A percentile compares a stretch with the other conserved stretches of the same genome.
These are phyloP conservation scores for Scleroderma citrinum DNA, from an alignment of 768 basidiomycete species.

Conservation along the genomic window DNA sequence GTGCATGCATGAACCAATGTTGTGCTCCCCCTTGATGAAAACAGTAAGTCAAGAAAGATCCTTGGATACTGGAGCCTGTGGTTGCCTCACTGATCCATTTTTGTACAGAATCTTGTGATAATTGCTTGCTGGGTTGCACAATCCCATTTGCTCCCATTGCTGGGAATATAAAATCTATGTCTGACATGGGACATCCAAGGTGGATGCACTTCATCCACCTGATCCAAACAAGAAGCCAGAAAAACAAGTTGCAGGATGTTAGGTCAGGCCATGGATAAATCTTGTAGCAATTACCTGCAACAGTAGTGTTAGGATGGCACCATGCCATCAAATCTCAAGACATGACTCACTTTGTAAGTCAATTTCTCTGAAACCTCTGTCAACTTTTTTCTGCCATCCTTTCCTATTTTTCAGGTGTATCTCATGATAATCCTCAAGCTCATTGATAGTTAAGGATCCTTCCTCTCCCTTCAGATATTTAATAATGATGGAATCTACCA, in stretches of 20 bases:
- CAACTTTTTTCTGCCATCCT: conserved; percentile 21
- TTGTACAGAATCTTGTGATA: conserved; percentile 26
- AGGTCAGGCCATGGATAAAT: no score
- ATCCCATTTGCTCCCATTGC: conserved; percentile 21
- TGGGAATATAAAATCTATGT: conserved; percentile 31
- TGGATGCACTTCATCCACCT: neutral
- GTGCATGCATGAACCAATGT: neutral
- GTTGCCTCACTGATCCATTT: conserved; percentile 25
- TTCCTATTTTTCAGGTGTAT: conserved; percentile 18
- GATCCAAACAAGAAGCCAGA: no score
- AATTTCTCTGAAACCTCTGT: conserved; percentile 18
- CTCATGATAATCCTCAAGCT: conserved; percentile 13
- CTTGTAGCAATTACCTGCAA: neutral
- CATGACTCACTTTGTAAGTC: conserved; percentile 10
- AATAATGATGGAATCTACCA: neutral
- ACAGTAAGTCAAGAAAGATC: conserved; percentile 30
- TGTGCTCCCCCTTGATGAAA: conserved; percentile 22
- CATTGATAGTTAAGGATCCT: neutral
- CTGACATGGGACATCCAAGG: conserved; percentile 9
- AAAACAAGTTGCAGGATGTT: no score
- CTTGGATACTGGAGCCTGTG: neutral
- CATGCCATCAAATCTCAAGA: neutral
- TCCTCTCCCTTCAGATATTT: conserved; percentile 2
- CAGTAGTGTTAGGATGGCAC: neutral
- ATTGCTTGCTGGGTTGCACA: conserved; percentile 15